Conservation (phyloP, 2,329 filamentous ascomycete genomes). For the Fusarium verticillioides region DNA sequence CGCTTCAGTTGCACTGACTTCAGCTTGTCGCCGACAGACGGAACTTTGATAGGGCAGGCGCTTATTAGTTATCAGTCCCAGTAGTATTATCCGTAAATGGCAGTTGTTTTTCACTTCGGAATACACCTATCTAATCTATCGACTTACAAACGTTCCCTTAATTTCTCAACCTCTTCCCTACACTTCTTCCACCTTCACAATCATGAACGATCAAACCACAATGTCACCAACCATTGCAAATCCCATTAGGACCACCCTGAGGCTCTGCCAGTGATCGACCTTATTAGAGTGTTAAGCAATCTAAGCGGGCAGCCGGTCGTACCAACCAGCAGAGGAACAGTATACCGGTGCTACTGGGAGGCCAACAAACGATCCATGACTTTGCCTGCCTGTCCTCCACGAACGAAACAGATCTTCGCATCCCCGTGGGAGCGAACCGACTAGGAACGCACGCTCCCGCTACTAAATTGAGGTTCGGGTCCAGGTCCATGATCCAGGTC, state of each 20-base stretch:
- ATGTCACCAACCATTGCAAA: neutral
- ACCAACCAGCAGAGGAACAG: slow-evolving; percentile 17
- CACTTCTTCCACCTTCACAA: neutral
- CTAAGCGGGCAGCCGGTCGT: neutral
- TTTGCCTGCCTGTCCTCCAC: slow-evolving; percentile 17
- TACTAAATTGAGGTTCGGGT: slow-evolving; percentile 6
- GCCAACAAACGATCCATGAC: slow-evolving; percentile 7
- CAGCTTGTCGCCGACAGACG: slow-evolving; percentile 7
- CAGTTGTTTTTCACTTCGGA: slow-evolving; percentile 1
- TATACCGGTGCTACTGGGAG: neutral
- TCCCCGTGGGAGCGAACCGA: slow-evolving; percentile 20
- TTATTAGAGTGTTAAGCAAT: slow-evolving; percentile 12
- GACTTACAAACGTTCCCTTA: neutral
- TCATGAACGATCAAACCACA: neutral
- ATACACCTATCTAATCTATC: slow-evolving; percentile 11
- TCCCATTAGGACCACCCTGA: neutral
- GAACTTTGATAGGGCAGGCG: slow-evolving; percentile 20
- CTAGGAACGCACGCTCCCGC: slow-evolving; percentile 34
- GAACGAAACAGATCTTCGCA: slow-evolving; percentile 15
- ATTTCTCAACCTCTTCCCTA: neutral
- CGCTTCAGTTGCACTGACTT: slow-evolving; percentile 5
- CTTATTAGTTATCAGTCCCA: slow-evolving; percentile 16
- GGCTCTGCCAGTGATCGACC: slow-evolving; percentile 20
- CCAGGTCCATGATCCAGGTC: slow-evolving; percentile 2
- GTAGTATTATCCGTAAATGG: slow-evolving; percentile 1